A percentile compares a stretch with the other conserved stretches of the same genome.
These are phyloP conservation scores for Clitoria ternatea DNA, from an alignment of 306 rosid genomes.

Conservation along the genomic window DNA sequence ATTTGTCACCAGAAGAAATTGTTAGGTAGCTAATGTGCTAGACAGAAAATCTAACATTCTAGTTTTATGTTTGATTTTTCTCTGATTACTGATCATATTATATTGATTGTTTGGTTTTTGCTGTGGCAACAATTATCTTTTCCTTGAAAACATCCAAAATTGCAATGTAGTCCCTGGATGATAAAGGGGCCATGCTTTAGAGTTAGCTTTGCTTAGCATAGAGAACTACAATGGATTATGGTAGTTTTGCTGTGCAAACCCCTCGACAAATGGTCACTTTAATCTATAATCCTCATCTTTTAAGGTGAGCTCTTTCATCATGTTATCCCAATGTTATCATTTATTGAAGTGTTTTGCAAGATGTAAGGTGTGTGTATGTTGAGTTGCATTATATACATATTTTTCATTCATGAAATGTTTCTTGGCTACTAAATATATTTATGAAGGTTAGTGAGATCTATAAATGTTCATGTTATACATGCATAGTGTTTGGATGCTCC, in stretches of 20 bases:
- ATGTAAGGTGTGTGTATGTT: neutral
- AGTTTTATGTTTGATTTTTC: neutral
- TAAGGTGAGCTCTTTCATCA: neutral
- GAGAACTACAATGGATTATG: neutral
- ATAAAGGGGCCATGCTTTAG: neutral
- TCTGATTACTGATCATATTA: neutral
- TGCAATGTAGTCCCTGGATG: neutral
- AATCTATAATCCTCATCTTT: neutral
- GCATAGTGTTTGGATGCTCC: constrained; percentile 4
- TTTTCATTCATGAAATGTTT: neutral
- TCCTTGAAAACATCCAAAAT: neutral
- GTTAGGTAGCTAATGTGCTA: neutral
- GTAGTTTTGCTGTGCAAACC: neutral
- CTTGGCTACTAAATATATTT: neutral
- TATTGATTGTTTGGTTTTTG: neutral
- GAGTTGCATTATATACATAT: neutral
- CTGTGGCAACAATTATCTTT: neutral
- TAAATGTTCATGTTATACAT: neutral
- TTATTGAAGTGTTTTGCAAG: neutral
- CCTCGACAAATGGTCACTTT: neutral
- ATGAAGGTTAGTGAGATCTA: neutral
- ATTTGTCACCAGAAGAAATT: neutral
- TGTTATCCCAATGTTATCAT: neutral
- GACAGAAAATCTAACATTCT: constrained; percentile 3
- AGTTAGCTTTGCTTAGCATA: neutral